Evolutionary conservation across 2,329 filamentous ascomycete genomes (phyloP).

Genomic region (Fusarium staphyleae): DNA sequence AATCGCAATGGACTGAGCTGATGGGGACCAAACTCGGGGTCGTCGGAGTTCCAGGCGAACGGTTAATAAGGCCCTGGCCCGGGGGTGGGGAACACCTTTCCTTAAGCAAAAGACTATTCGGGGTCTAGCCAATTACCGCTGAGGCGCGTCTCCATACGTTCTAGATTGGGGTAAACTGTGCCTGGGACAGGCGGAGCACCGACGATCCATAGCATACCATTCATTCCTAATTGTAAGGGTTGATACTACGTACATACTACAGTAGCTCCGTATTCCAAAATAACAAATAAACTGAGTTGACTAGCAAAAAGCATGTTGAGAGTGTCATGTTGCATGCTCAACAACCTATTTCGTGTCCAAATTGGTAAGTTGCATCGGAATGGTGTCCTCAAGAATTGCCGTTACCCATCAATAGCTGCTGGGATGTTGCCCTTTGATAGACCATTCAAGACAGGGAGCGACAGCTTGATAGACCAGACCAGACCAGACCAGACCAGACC

Average conservation of each 20-base stretch:
- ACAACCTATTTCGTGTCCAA: neutral
- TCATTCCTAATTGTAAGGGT: neutral
- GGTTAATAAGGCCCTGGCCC: slow-evolving; percentile 5
- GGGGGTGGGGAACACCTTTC: slow-evolving; percentile 14
- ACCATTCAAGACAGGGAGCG: neutral
- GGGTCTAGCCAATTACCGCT: slow-evolving; percentile 21
- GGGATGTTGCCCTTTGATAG: neutral
- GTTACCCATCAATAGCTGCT: slow-evolving; percentile 5
- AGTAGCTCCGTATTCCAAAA: no score
- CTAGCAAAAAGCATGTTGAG: neutral
- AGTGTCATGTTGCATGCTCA: no score
- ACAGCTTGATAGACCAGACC: neutral
- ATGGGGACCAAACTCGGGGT: neutral
- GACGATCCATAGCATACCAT: slow-evolving; percentile 7
- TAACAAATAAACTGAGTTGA: no score
- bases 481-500: slow-evolving; percentile 1
- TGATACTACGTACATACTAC: no score
- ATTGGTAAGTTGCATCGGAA: neutral
- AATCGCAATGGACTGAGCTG: neutral
- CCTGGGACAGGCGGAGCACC: slow-evolving; percentile 3
- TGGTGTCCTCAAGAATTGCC: slow-evolving; percentile 12
- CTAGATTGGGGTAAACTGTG: slow-evolving; percentile 16
- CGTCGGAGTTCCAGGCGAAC: neutral
- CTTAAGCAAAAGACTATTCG: slow-evolving; percentile 4
- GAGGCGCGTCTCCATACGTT: slow-evolving; percentile 11